phyloP scores from a whole-genome alignment of 805 yeast genomes.

The Metschnikowia continentalis region DNA sequence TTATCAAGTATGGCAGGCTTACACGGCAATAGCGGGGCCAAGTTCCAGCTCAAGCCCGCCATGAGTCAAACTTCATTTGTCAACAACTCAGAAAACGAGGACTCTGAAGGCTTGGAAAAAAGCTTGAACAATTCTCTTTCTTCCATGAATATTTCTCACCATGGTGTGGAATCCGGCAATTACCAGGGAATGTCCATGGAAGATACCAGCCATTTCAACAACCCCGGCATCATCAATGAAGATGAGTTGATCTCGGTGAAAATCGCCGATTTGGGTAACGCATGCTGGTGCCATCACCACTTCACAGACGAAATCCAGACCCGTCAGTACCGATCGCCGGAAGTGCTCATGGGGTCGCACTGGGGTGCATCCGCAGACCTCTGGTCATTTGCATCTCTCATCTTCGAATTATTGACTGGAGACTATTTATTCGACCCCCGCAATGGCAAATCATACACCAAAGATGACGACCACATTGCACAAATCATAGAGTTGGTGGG shows the following conservation, averaged over 20 bases:
- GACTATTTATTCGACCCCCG: slow-evolving; percentile 63
- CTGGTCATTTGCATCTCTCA: slow-evolving; percentile 57
- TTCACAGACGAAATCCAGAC: slow-evolving; percentile 69
- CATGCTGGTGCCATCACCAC: slow-evolving; percentile 60
- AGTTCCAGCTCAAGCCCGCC: slow-evolving; percentile 8
- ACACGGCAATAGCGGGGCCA: neutral
- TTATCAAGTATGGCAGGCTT: slow-evolving; percentile 1
- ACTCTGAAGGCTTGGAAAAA: slow-evolving; percentile 18
- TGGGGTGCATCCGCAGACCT: slow-evolving; percentile 65
- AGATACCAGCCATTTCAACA: slow-evolving; percentile 5
- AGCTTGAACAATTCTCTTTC: slow-evolving; percentile 36
- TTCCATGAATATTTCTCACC: slow-evolving; percentile 37
- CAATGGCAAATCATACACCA: slow-evolving; percentile 41
- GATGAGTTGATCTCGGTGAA: slow-evolving; percentile 52
- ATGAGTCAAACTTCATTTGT: slow-evolving; percentile 11
- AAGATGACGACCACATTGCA: slow-evolving; percentile 61
- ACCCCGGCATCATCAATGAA: slow-evolving; percentile 24
- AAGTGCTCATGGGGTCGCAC: slow-evolving; percentile 49
- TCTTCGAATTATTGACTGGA: slow-evolving; percentile 58
- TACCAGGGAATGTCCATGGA: slow-evolving; percentile 8
- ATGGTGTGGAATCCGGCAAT: slow-evolving; percentile 18
- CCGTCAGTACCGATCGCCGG: slow-evolving; percentile 64
- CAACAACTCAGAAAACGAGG: slow-evolving; percentile 16
- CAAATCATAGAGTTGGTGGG: slow-evolving; percentile 56
- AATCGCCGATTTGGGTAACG: slow-evolving; percentile 68